A percentile compares a stretch with the other conserved stretches of the same genome.
These are phyloP conservation scores for Rhizopogon salebrosus DNA, from an alignment of 768 basidiomycete species.

Conservation along the genomic window DNA sequence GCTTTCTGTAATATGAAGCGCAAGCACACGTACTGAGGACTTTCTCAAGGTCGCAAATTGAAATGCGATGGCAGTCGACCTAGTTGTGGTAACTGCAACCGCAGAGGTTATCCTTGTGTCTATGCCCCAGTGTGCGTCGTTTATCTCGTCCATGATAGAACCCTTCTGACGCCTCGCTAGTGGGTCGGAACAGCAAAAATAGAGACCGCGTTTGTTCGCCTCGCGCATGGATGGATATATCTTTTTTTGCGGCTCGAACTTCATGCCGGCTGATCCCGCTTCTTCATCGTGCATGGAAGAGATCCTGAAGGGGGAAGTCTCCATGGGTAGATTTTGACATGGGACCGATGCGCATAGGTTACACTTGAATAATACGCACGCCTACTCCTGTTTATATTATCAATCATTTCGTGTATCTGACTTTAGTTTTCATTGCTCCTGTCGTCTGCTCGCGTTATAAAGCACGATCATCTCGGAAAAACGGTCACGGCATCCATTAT, in stretches of 20 bases:
- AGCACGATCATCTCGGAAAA: slow-evolving; percentile 26
- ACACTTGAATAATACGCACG: slow-evolving; percentile 16
- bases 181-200: slow-evolving; percentile 27
- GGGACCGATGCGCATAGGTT: slow-evolving; percentile 22
- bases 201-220: slow-evolving; percentile 20
- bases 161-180: slow-evolving; percentile 8
- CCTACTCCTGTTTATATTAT: slow-evolving; percentile 5
- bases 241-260: slow-evolving; percentile 9
- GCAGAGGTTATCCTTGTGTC: slow-evolving; percentile 50
- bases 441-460: not conserved
- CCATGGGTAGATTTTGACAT: slow-evolving; percentile 9
- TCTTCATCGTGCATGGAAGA: slow-evolving; percentile 1
- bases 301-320: slow-evolving; percentile 6
- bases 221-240: slow-evolving; percentile 6
- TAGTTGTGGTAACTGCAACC: slow-evolving; percentile 61
- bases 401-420: not conserved
- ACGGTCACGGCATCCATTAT: slow-evolving; percentile 9
- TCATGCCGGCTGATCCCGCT: slow-evolving; percentile 14
- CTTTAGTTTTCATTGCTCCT: not conserved
- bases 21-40: not conserved
- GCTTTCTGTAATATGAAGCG: not conserved
- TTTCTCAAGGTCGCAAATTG: slow-evolving; percentile 54
- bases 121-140: slow-evolving; percentile 63
- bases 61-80: slow-evolving; percentile 68
- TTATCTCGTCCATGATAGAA: not conserved